A percentile compares a stretch with the other conserved stretches of the same genome.
Conservation (phyloP, 192 early-diverging fungal genomes). For the Mycoemilia scoparia region DNA sequence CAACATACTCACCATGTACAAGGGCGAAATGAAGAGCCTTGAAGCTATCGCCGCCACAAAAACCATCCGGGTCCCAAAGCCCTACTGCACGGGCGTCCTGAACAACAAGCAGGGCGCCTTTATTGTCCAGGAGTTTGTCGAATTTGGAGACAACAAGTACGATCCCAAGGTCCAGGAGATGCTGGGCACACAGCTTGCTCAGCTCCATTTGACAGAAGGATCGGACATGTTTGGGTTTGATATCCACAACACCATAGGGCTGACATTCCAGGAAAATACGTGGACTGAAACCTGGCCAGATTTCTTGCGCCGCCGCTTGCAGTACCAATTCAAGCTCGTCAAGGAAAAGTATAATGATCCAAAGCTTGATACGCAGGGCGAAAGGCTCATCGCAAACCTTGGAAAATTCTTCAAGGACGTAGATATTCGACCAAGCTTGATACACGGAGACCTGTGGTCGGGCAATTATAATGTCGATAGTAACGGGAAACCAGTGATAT, state of each 20-base stretch:
- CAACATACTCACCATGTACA: conserved; percentile 4
- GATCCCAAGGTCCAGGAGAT: conserved; percentile 5
- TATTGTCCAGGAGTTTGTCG: conserved; percentile 8
- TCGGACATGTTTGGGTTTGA: conserved; percentile 12
- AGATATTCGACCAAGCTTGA: conserved; percentile 7
- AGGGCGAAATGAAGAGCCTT: conserved; percentile 8
- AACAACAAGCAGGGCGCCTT: conserved; percentile 8
- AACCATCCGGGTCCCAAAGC: conserved; percentile 8
- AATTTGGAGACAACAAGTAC: no score
- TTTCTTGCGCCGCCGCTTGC: conserved; percentile 8
- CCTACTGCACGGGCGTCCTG: conserved; percentile 3
- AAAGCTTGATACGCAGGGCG: neutral
- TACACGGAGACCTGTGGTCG: conserved; percentile 17
- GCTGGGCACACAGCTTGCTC: conserved; percentile 10
- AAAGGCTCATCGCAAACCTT: conserved; percentile 7
- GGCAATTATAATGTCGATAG: conserved; percentile 10
- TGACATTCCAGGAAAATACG: conserved; percentile 10
- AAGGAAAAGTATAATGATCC: conserved; percentile 4
- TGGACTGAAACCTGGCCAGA: conserved; percentile 14
- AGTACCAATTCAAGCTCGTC: conserved; percentile 10
- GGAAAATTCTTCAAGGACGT: conserved; percentile 8
- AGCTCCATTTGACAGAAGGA: conserved; percentile 4
- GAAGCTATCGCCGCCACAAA: conserved; percentile 4
- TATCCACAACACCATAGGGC: conserved; percentile 14
- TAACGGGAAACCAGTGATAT: conserved; percentile 10